phyloP scores from a whole-genome alignment of 2,329 filamentous ascomycete genomes.

The Trichophyton benhamiae region DNA sequence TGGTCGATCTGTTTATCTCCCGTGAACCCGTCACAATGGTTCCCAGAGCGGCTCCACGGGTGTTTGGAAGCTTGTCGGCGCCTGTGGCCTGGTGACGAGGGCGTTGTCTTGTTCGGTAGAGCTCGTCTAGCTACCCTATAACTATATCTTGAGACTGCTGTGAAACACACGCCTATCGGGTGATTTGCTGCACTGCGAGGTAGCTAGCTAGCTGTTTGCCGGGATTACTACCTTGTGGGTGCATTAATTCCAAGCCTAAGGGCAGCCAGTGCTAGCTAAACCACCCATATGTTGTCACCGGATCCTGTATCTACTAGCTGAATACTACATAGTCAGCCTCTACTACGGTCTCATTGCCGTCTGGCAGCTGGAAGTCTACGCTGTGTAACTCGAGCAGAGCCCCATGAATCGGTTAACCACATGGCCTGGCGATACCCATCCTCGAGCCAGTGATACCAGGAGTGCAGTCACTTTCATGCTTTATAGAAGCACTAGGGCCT shows the following conservation, averaged over 20 bases:
- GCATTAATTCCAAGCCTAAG: neutral
- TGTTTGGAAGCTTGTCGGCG: neutral
- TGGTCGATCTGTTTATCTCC: neutral
- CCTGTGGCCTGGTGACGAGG: neutral
- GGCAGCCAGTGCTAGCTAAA: no score
- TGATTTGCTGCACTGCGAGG: neutral
- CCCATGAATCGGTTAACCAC: no score
- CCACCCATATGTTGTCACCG: neutral
- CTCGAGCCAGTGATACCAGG: no score
- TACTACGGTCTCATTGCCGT: no score
- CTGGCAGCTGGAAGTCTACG: no score
- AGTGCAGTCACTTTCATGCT: no score
- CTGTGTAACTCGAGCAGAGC: no score
- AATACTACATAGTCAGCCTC: no score
- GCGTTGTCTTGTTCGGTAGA: neutral
- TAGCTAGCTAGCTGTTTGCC: neutral
- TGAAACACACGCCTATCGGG: neutral
- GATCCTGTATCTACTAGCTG: neutral
- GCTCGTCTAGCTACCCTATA: neutral
- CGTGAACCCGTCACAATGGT: neutral
- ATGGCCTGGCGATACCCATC: no score
- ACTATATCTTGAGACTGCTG: neutral
- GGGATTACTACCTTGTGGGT: neutral
- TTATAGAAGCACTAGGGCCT: neutral
- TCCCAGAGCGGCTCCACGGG: neutral